Conservation (phyloP, 805 yeast genomes). For the Wickerhamiella brachini region DNA sequence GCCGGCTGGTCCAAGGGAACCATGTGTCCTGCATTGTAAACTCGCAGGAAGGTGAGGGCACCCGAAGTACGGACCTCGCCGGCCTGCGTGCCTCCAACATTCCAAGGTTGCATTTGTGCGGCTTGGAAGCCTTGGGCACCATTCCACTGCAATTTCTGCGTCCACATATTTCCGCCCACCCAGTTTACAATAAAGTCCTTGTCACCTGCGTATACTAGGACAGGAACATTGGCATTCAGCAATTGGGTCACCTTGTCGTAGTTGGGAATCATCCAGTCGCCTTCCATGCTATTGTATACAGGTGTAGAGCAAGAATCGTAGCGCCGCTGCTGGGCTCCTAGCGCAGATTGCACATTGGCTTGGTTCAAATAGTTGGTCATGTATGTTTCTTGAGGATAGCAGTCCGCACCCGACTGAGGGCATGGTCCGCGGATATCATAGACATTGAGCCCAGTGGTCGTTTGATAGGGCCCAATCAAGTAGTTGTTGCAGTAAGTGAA, state of each 20-base stretch:
- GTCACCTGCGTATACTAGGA: conserved; percentile 85
- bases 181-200: conserved; percentile 92
- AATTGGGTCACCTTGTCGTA: conserved; percentile 53
- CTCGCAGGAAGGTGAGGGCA: conserved; percentile 64
- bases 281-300: conserved; percentile 69
- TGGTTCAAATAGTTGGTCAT: conserved; percentile 67
- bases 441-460: conserved; percentile 77
- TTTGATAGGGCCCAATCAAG: conserved; percentile 70
- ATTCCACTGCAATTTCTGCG: conserved; percentile 53
- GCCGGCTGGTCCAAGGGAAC: conserved; percentile 87
- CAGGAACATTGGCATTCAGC: conserved; percentile 63
- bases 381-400: conserved; percentile 63
- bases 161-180: conserved; percentile 86
- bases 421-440: conserved; percentile 69
- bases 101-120: conserved; percentile 25
- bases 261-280: conserved; percentile 91
- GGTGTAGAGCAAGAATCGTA: conserved; percentile 53
- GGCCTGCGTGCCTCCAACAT: conserved; percentile 28
- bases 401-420: conserved; percentile 26
- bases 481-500: conserved; percentile 59
- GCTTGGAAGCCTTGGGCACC: conserved; percentile 38
- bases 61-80: conserved; percentile 66
- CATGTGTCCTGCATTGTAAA: conserved; percentile 89
- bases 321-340: conserved; percentile 73
- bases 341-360: conserved; percentile 56